Evolutionary conservation across 805 yeast species (phyloP), one percentile per base, ranked within the genome.

Genomic region (Yarrowia sp.): DNA sequence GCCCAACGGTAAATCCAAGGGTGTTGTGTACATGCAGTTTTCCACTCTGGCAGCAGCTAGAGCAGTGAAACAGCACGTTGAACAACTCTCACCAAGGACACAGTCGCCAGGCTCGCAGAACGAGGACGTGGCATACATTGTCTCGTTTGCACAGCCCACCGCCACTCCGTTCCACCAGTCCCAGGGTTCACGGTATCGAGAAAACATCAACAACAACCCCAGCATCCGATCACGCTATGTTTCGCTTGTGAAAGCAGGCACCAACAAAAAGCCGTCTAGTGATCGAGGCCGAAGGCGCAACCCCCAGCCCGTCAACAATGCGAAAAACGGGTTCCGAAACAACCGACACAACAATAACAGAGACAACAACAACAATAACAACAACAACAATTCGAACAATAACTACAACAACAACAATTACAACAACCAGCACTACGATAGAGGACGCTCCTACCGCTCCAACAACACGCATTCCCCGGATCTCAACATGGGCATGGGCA

Each of bases 1-100:
- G 41, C 55, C 67, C 64, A 69, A 69, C 42, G 70, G 71, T 9
- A 66, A 67, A 45, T 69, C 71, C 36, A 69, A 68, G 58, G 71
- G 71, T 1, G 58, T 45, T 0, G 70, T 66, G 2, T 69, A 69
- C 50, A 44, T 69, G 18, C 66, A 67, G 38, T 64, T 69, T 33
- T 35, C 48, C 17, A 41, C 43, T 11, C 38, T 55, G n/a, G 62
- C 44, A 17, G 65, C 62, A 1, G 65, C 71, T n/a, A 47, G 44
- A 8, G 32, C 43, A 1, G 51, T 67, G 15, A 68, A 67, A 18
- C 61, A 55, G 32, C 61, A 55, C 17, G 61, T 55, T 8, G 61
- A 55, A 31, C 61, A 55, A 38, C 61, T 55, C 32, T 55, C 61
- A 10, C 61, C 61, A 66, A 60, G 41, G 57, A 48, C 31, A 65